phyloP scores from a whole-genome alignment of 768 basidiomycete genomes.

The Amanita thiersii region DNA sequence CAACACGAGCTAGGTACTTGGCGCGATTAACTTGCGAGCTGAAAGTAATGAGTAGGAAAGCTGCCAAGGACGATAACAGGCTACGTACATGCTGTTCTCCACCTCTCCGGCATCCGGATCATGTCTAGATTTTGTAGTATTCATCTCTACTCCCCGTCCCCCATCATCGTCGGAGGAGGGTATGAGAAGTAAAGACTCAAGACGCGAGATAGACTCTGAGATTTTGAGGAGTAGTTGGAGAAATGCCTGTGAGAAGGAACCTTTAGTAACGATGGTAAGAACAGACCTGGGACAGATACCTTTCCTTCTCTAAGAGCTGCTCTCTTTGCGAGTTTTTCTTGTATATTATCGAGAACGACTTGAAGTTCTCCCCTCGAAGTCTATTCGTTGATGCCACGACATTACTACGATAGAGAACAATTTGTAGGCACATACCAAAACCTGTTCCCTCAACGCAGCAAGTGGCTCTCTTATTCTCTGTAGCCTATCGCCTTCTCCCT shows the following conservation, averaged over 20 bases:
- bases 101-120: slow-evolving; percentile 28
- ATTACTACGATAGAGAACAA: not conserved
- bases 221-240: slow-evolving; percentile 86
- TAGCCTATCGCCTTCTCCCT: slow-evolving; percentile 74
- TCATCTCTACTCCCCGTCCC: slow-evolving; percentile 24
- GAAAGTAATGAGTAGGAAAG: slow-evolving; percentile 6
- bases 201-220: slow-evolving; percentile 82
- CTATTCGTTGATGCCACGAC: slow-evolving; percentile 22
- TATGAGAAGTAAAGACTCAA: slow-evolving; percentile 81
- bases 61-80: not conserved
- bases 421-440: slow-evolving; percentile 55
- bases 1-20: slow-evolving; percentile 78
- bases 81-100: slow-evolving; percentile 33
- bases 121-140: slow-evolving; percentile 23
- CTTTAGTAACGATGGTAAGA: slow-evolving; percentile 2
- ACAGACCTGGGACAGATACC: slow-evolving; percentile 29
- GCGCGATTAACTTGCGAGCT: slow-evolving; percentile 59
- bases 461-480: slow-evolving; percentile 64
- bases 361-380: slow-evolving; percentile 57
- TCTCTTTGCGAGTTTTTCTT: slow-evolving; percentile 70
- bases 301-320: slow-evolving; percentile 81
- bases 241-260: slow-evolving; percentile 44
- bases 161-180: slow-evolving; percentile 40
- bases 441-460: slow-evolving; percentile 48
- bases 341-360: slow-evolving; percentile 62